Percentiles rank a stretch among this genome's conserved stretches.
Conservation (phyloP, 257 asterid genomes). For the Nicotiana otophora region DNA sequence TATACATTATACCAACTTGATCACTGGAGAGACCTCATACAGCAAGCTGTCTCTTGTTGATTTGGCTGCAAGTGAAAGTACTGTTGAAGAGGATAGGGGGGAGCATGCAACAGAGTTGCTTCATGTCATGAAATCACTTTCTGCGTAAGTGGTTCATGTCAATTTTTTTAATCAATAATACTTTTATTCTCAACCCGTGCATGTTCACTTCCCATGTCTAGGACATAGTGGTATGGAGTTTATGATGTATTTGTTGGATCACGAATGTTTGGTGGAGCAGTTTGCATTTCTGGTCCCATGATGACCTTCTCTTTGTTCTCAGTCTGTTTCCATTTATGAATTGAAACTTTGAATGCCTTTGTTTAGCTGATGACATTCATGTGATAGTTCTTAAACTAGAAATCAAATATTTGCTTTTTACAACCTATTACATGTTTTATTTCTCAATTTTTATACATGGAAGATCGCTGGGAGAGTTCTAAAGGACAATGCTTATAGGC, state of each 20-base stretch:
- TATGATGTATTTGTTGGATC: background rate
- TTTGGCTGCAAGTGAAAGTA: slow-evolving; percentile 87
- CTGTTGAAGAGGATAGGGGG: slow-evolving; percentile 61
- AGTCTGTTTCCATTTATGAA: background rate
- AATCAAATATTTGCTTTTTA: background rate
- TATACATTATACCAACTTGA: slow-evolving; percentile 70
- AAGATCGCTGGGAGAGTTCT: background rate
- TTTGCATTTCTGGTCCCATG: background rate
- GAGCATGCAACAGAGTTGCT: slow-evolving; percentile 76
- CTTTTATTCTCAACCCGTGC: background rate
- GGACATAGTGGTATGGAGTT: background rate
- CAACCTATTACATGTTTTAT: background rate
- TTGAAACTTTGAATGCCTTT: background rate
- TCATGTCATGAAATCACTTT: slow-evolving; percentile 90
- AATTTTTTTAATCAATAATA: slow-evolving; percentile 1
- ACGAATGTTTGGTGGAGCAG: background rate
- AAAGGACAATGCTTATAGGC: background rate
- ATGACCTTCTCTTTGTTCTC: slow-evolving; percentile 7
- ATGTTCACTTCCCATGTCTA: background rate
- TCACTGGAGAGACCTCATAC: slow-evolving; percentile 78
- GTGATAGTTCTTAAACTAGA: background rate
- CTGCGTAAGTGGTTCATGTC: slow-evolving; percentile 63
- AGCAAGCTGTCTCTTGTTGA: slow-evolving; percentile 94
- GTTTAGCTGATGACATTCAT: background rate
- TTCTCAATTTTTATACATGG: background rate